Evolutionary conservation across 306 rosid species (phyloP).

Genomic region (Inga leiocalycina): DNA sequence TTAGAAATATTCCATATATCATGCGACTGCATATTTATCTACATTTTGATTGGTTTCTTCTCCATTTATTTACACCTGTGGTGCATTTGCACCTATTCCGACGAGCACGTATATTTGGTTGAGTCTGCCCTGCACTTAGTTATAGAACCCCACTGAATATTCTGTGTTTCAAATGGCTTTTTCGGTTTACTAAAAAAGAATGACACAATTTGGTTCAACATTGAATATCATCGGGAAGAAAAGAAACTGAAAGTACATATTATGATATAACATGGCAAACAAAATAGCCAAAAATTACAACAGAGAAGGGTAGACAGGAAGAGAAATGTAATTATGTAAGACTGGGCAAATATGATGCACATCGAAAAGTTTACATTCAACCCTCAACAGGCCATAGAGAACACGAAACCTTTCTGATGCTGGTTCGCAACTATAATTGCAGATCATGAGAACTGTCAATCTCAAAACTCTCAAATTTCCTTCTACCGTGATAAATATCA

Average conservation of each 20-base stretch:
- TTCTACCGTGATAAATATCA: conserved; percentile 23
- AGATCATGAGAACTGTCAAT: neutral
- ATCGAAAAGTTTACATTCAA: neutral
- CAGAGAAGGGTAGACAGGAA: neutral
- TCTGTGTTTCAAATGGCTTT: neutral
- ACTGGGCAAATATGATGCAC: neutral
- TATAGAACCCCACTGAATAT: neutral
- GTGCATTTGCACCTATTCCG: neutral
- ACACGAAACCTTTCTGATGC: neutral
- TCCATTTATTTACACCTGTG: neutral
- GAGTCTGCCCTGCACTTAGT: too few relatives aligned
- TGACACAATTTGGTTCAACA: neutral
- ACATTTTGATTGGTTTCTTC: neutral
- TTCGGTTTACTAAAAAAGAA: neutral
- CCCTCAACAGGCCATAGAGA: neutral
- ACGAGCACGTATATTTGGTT: too few relatives aligned
- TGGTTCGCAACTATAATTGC: neutral
- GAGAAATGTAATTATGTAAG: neutral
- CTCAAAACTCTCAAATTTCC: conserved; percentile 32
- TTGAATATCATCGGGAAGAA: neutral
- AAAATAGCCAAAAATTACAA: neutral
- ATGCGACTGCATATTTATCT: neutral
- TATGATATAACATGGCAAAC: neutral
- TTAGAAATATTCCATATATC: neutral
- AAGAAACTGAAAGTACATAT: neutral